A percentile compares a stretch with the other conserved stretches of the same genome.
Conservation (phyloP, 2,329 filamentous ascomycete genomes). For the Sporothrix phasma region DNA sequence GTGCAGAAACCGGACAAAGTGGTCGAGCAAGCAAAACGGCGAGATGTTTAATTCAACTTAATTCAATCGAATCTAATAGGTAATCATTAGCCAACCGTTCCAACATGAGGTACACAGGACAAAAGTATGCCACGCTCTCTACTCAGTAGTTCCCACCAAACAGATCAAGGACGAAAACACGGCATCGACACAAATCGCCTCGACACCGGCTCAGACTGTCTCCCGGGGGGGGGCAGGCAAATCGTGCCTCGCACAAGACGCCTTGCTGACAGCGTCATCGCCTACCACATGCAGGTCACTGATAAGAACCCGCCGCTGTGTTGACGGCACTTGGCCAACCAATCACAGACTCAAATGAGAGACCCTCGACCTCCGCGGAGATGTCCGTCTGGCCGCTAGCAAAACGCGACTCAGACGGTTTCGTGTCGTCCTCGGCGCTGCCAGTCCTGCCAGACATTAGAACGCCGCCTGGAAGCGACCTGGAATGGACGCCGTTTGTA, state of each 20-base stretch:
- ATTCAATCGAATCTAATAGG: not conserved
- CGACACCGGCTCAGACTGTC: too few relatives aligned
- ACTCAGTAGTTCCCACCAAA: too few relatives aligned
- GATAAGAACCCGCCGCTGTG: not conserved
- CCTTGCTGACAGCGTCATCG: not conserved
- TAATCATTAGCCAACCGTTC: too few relatives aligned
- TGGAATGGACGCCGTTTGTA: conserved; percentile 6
- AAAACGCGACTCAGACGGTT: not conserved
- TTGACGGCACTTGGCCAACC: conserved; percentile 2
- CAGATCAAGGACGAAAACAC: too few relatives aligned
- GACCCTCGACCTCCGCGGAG: not conserved
- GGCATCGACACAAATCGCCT: not conserved
- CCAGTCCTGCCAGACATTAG: not conserved
- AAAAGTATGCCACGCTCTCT: too few relatives aligned
- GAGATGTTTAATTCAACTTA: not conserved
- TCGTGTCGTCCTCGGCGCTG: not conserved
- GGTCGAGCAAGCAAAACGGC: not conserved
- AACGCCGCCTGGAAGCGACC: not conserved
- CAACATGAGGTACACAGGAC: too few relatives aligned
- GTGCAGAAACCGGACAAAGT: too few relatives aligned
- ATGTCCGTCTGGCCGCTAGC: not conserved
- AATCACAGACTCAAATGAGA: not conserved
- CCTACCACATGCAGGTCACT: not conserved
- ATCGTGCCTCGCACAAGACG: not conserved
- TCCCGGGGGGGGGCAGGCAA: not conserved